Evolutionary conservation across 176 grass and related monocot genomes (phyloP).

Genomic region (Panicum miliaceum): DNA sequence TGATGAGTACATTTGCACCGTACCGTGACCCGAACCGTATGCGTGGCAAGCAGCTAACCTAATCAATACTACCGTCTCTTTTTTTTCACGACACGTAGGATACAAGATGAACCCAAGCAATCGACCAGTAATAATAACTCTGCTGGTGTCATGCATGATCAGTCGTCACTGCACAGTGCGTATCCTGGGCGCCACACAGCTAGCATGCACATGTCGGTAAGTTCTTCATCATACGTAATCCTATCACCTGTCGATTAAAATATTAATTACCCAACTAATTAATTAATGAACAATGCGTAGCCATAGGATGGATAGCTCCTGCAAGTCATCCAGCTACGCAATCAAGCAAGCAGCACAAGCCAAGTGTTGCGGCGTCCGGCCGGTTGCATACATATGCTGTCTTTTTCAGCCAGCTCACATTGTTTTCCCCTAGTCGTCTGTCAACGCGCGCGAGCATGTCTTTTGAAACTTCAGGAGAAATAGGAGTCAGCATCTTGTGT

Average conservation of each 20-base stretch:
- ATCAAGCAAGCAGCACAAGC: background rate
- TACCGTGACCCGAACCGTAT: too few relatives aligned
- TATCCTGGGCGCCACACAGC: too few relatives aligned
- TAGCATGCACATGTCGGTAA: too few relatives aligned
- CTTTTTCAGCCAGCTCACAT: background rate
- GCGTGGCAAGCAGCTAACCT: too few relatives aligned
- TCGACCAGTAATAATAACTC: background rate
- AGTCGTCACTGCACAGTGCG: background rate
- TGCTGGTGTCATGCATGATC: background rate
- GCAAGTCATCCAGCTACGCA: background rate
- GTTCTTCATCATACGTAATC: too few relatives aligned
- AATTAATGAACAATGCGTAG: background rate
- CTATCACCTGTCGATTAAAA: too few relatives aligned
- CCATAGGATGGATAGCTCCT: background rate
- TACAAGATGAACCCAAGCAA: background rate
- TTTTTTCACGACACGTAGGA: background rate
- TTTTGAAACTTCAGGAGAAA: background rate
- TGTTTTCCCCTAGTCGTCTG: background rate
- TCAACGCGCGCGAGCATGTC: conserved; percentile 24
- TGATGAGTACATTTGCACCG: too few relatives aligned
- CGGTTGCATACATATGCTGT: background rate
- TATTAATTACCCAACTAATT: background rate
- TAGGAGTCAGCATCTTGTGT: background rate
- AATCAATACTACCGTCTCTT: too few relatives aligned
- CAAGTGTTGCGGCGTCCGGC: conserved; percentile 25